A percentile compares a stretch with the other conserved stretches of the same genome.
Conservation (phyloP, 352 stramenopile species). For the Phytophthora pisi region DNA sequence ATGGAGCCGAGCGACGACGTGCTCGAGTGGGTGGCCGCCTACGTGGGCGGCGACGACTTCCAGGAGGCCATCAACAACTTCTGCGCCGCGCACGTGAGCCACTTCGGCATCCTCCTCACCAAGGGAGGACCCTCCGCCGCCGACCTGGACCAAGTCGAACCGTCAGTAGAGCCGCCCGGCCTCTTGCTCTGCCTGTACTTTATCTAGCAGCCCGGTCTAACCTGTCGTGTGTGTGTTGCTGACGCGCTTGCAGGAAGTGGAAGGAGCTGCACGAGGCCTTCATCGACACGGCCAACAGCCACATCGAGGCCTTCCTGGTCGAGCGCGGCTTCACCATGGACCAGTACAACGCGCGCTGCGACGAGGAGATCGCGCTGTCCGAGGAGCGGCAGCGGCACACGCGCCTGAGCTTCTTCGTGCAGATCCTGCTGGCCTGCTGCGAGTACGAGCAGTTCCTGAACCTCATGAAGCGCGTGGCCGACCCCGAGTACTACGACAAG, state of each 20-base stretch:
- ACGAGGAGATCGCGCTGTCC: conserved; percentile 73
- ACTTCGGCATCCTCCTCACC: conserved; percentile 69
- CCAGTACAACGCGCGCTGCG: conserved; percentile 69
- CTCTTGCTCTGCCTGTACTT: background rate
- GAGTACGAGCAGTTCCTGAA: conserved; percentile 90
- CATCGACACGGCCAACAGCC: conserved; percentile 68
- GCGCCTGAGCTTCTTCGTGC: conserved; percentile 80
- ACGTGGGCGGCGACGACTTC: conserved; percentile 74
- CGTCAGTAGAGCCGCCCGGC: conserved; percentile 28
- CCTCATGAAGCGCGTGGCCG: conserved; percentile 77
- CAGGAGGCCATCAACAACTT: conserved; percentile 68
- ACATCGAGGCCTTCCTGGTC: conserved; percentile 70
- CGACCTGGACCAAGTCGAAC: conserved; percentile 68
- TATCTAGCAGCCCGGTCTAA: background rate
- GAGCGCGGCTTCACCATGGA: conserved; percentile 74
- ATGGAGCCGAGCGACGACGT: conserved; percentile 83
- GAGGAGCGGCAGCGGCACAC: conserved; percentile 80
- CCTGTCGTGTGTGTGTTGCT: conserved; percentile 4
- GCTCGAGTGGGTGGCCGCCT: conserved; percentile 81
- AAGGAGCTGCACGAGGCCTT: conserved; percentile 74
- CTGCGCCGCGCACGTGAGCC: conserved; percentile 59
- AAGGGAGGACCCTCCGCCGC: conserved; percentile 62
- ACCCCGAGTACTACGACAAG: conserved; percentile 85
- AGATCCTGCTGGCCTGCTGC: conserved; percentile 77
- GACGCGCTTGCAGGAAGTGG: conserved; percentile 45